Percentiles rank a stretch among this genome's conserved stretches.
Conservation (phyloP, 1,139 yeast species). For the Meyerozyma elateridarum region DNA sequence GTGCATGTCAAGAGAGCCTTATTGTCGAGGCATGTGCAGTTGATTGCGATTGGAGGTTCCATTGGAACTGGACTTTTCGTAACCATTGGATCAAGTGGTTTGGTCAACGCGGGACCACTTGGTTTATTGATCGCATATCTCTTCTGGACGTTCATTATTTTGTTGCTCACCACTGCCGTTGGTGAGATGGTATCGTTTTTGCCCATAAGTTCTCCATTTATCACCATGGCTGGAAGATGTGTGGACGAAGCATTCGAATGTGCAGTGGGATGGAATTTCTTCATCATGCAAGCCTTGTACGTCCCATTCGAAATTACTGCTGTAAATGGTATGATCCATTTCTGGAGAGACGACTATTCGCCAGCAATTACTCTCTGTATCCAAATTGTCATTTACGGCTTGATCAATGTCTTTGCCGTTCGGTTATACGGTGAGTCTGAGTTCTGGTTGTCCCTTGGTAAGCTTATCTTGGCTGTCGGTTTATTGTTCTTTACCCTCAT, state of each 20-base stretch:
- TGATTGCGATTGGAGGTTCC: constrained; percentile 47
- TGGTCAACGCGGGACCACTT: constrained; percentile 45
- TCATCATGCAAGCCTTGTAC: constrained; percentile 69
- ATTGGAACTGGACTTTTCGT: constrained; percentile 49
- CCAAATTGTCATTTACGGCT: constrained; percentile 57
- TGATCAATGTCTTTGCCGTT: constrained; percentile 70
- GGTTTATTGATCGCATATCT: constrained; percentile 39
- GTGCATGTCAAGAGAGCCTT: constrained; percentile 8
- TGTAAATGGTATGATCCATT: constrained; percentile 72
- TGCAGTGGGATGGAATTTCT: constrained; percentile 77
- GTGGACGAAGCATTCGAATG: constrained; percentile 69
- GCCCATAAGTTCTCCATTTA: constrained; percentile 65
- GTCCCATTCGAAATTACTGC: constrained; percentile 82
- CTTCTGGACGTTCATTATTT: constrained; percentile 48
- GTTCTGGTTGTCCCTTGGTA: constrained; percentile 75
- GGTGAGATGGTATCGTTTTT: constrained; percentile 82
- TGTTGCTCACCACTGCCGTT: constrained; percentile 60
- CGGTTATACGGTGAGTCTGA: constrained; percentile 72
- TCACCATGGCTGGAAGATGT: constrained; percentile 50
- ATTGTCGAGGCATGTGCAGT: constrained; percentile 39
- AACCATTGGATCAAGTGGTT: constrained; percentile 40
- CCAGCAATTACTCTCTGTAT: constrained; percentile 61
- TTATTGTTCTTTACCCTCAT: constrained; percentile 67
- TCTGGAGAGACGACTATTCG: constrained; percentile 72
- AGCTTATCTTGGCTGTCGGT: constrained; percentile 67